Evolutionary conservation across 2,329 filamentous ascomycete species (phyloP), one percentile per base, ranked within the genome.

Genomic region (Xylariaceae sp.): DNA sequence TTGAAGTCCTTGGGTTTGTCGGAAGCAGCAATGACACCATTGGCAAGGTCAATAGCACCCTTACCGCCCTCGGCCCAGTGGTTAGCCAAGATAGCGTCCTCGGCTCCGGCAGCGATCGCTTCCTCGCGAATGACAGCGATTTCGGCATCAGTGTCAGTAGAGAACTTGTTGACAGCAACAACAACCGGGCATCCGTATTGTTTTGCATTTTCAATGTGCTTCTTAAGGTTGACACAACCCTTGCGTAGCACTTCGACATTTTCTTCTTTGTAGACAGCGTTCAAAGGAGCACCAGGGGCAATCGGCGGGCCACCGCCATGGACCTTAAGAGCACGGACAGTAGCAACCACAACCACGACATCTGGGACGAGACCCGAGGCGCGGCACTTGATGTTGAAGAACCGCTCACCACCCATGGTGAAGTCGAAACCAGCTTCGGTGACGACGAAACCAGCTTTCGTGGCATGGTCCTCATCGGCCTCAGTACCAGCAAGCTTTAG

Each of bases 301-400:
- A 97, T 96, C 33, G 93, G 88, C n/a, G 94, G 93, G 16, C 92
- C 94, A 52, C 93, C 94, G 48, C 94, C 94, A 71, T 99, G 94
- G 4, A 97, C 92, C 80, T 99, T 99, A 59, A 99, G 80, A 6
- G 94, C 94, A 61, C 94, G 88, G 42, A 99, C 89, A 2, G 94
- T 99, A 19, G 94, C 93, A 36, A 99, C 94, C 53, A 99, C 86
- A 42, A 99, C 90, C 6, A 96, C 92, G 1, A 91, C 90, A 66
- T 99, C 94, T 2, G 94, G 94, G 2, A 90, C 84, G 42, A 99
- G 86, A 19, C 93, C 93, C 6, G 93, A 97, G 10, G 91, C 89
- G 55, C 94, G 88, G 76, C 94, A 97, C 81, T 99, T 99, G 80
- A 99, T 97, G 78, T 99, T 97, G 84, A 99, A 97, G 81, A 99